Evolutionary conservation across 2,329 filamentous ascomycete species (phyloP), one percentile per base, ranked within the genome.

Genomic region (Chalara sp.): DNA sequence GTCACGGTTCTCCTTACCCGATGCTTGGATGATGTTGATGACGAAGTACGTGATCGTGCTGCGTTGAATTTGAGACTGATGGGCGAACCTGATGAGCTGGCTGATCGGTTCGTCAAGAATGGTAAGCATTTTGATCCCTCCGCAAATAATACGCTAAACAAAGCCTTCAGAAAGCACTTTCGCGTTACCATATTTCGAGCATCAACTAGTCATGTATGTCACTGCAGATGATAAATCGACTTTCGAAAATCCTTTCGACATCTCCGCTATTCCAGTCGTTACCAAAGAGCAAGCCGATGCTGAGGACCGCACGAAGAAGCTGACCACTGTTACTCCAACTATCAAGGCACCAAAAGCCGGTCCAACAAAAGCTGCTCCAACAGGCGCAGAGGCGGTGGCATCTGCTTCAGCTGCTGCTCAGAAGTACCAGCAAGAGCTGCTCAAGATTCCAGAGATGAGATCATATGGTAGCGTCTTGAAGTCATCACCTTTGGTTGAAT

Each of bases 141-240:
- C 31, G 69, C 8, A 48, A 11, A 37, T 37, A 32, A 6, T 12
- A 28, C 39, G 4, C 33, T 32, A 12, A 21, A 39, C 6, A 49
- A 13, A 58, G 56, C 63, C 70, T 63, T 70, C 61, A 91, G 92
- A 97, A 68, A 95, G 84, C 57, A 95, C 95, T 82, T 99, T 92
- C 69, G 95, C 92, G 6, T 79, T 99, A 28, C 88, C 90, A 8
- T 90, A 89, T 53, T 95, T 99, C 55, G 93, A 97, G 75, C 92
- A 97, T 67, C 91, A 97, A 67, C 83, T 99, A 47, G 91, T 96
- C 60, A 87, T 95, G 82, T 99, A 99, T 64, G 92, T 99, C 61
- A 96, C 91, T 13, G 90, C 91, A 10, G 88, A 90, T 49, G 89
- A 93, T 64, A 90, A 91, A 68, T 81, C 86, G 41, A 88, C 86